These are phyloP conservation scores for Westerdykella aurantiaca DNA, from an alignment of 2,329 filamentous ascomycete species.

Conservation along the genomic window DNA sequence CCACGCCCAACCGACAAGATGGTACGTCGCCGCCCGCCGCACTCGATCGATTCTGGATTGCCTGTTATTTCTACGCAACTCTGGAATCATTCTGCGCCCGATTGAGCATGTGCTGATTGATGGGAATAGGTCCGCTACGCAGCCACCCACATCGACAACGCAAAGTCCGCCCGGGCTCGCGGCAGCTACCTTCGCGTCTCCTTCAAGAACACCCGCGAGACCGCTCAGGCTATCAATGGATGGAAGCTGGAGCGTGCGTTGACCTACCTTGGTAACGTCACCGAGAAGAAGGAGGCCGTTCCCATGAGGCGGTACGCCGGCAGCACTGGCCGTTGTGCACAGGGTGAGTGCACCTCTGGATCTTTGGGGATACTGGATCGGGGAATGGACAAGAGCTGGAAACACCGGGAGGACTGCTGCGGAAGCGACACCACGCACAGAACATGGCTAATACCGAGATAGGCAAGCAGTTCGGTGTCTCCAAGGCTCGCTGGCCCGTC, in stretches of 20 bases:
- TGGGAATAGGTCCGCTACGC: constrained; percentile 47
- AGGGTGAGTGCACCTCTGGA: constrained; percentile 66
- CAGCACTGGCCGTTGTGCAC: constrained; percentile 88
- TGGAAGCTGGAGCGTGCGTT: constrained; percentile 96
- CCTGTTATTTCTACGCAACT: background rate
- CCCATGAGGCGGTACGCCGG: constrained; percentile 98
- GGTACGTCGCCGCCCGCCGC: constrained; percentile 36
- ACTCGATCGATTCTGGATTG: background rate
- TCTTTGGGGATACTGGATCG: background rate
- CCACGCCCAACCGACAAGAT: constrained; percentile 37
- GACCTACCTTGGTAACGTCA: constrained; percentile 96
- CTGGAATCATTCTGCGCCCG: background rate
- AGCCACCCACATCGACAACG: constrained; percentile 34
- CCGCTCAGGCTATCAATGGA: constrained; percentile 98
- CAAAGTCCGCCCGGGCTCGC: constrained; percentile 83
- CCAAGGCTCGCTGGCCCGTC: constrained; percentile 96
- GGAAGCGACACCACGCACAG: background rate
- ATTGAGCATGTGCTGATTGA: constrained; percentile 49
- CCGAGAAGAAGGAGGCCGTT: constrained; percentile 93
- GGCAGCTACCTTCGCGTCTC: constrained; percentile 98
- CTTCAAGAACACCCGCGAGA: constrained; percentile 99
- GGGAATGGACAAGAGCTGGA: background rate
- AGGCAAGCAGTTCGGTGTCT: constrained; percentile 99
- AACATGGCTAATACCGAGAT: constrained; percentile 8
- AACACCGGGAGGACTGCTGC: background rate